Conservation (phyloP, 768 basidiomycete genomes). For the Mycena belliarum region DNA sequence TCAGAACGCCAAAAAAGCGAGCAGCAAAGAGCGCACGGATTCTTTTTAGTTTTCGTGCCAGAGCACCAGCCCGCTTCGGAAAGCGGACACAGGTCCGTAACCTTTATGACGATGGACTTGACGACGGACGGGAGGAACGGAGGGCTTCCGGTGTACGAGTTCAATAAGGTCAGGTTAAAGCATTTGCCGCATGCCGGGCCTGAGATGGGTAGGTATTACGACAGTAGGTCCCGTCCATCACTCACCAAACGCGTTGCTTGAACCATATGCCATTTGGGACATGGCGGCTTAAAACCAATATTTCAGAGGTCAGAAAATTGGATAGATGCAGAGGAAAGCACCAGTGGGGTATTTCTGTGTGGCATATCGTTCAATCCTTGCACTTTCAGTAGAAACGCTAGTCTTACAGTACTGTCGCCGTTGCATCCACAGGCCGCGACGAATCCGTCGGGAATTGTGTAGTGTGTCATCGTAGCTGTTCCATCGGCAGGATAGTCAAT, state of each 20-base stretch:
- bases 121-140: slow-evolving; percentile 65
- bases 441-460: slow-evolving; percentile 54
- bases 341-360: slow-evolving; percentile 66
- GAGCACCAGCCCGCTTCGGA: slow-evolving; percentile 68
- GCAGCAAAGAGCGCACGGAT: slow-evolving; percentile 43
- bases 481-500: slow-evolving; percentile 65
- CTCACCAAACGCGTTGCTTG: slow-evolving; percentile 62
- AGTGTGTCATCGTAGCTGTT: slow-evolving; percentile 79
- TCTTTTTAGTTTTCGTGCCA: slow-evolving; percentile 60
- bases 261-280: slow-evolving; percentile 79
- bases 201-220: slow-evolving; percentile 19
- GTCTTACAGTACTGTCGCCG: slow-evolving; percentile 50
- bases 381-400: no score
- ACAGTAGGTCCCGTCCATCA: not conserved
- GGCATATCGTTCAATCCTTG: slow-evolving; percentile 16
- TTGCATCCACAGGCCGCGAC: slow-evolving; percentile 81
- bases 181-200: slow-evolving; percentile 78
- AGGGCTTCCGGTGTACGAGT: slow-evolving; percentile 65
- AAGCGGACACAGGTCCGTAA: slow-evolving; percentile 79
- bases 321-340: no score
- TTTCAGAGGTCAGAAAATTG: no score
- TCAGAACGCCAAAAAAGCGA: not conserved
- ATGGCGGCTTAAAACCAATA: no score
- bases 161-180: slow-evolving; percentile 74
- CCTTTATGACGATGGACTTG: slow-evolving; percentile 70